These are phyloP conservation scores for Canavalia gladiata DNA, from an alignment of 306 rosid genomes.

Conservation along the genomic window DNA sequence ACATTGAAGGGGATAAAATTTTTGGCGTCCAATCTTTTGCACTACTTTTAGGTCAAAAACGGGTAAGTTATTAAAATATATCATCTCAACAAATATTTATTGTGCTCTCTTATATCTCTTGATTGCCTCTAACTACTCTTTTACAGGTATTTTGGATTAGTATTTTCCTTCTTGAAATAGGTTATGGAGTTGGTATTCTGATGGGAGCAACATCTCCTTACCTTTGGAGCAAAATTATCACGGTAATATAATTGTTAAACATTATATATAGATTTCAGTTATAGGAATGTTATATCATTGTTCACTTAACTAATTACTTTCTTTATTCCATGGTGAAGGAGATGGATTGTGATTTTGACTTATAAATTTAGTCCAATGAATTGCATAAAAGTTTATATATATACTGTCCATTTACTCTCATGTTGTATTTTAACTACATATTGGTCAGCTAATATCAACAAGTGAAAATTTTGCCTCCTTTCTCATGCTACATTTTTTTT, in stretches of 20 bases:
- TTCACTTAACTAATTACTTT: background rate
- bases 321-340: background rate
- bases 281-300: constrained; percentile 9
- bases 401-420: background rate
- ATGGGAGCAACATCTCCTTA: constrained; percentile 80
- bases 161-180: constrained; percentile 84
- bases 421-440: constrained; percentile 22
- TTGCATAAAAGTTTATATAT: constrained; percentile 13
- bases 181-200: constrained; percentile 75
- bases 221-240: constrained; percentile 78
- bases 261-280: constrained; percentile 26
- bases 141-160: constrained; percentile 94
- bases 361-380: background rate
- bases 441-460: background rate
- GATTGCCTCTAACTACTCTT: constrained; percentile 44
- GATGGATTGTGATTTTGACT: background rate
- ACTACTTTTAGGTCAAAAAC: constrained; percentile 86
- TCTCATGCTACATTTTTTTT: background rate
- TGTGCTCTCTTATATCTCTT: constrained; percentile 13
- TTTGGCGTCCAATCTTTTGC: constrained; percentile 87
- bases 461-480: background rate
- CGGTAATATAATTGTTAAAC: constrained; percentile 60
- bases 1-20: constrained; percentile 91
- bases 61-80: constrained; percentile 59
- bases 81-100: constrained; percentile 20